Percentiles rank a stretch among this genome's conserved stretches.
Conservation (phyloP, 768 basidiomycete species). For the Tricholoma furcatifolium region DNA sequence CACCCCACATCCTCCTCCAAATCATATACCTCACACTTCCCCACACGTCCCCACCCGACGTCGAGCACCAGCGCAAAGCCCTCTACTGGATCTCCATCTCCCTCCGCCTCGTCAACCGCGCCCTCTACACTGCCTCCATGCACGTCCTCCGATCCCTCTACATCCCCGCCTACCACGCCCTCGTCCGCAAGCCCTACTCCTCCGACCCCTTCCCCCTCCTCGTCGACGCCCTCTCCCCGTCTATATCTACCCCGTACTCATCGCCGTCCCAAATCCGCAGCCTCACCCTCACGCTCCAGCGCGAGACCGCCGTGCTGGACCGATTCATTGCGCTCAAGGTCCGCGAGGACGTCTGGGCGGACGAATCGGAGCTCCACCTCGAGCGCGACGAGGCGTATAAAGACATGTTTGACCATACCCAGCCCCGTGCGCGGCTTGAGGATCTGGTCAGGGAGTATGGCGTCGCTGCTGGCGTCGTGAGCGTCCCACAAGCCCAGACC, state of each 20-base stretch:
- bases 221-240: constrained; percentile 14
- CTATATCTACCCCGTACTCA: constrained; percentile 12
- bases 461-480: constrained; percentile 37
- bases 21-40: constrained; percentile 70
- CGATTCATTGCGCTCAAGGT: constrained; percentile 79
- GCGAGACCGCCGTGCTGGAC: constrained; percentile 76
- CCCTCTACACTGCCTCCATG: constrained; percentile 78
- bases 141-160: constrained; percentile 77
- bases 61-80: constrained; percentile 60
- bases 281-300: constrained; percentile 37
- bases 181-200: constrained; percentile 67
- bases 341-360: constrained; percentile 74
- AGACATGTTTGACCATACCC: constrained; percentile 75
- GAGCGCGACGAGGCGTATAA: constrained; percentile 75
- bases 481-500: constrained; percentile 10
- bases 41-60: constrained; percentile 33
- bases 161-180: constrained; percentile 59
- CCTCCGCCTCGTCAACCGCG: constrained; percentile 63
- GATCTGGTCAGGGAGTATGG: constrained; percentile 60
- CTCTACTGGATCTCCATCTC: constrained; percentile 68
- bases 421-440: constrained; percentile 75
- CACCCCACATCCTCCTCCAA: constrained; percentile 65
- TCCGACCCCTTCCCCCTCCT: constrained; percentile 75
- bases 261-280: constrained; percentile 20
- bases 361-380: constrained; percentile 73